Percentiles rank a stretch among this genome's conserved stretches.
Conservation (phyloP, 345 rosid species). For the Eutrema heterophyllum region DNA sequence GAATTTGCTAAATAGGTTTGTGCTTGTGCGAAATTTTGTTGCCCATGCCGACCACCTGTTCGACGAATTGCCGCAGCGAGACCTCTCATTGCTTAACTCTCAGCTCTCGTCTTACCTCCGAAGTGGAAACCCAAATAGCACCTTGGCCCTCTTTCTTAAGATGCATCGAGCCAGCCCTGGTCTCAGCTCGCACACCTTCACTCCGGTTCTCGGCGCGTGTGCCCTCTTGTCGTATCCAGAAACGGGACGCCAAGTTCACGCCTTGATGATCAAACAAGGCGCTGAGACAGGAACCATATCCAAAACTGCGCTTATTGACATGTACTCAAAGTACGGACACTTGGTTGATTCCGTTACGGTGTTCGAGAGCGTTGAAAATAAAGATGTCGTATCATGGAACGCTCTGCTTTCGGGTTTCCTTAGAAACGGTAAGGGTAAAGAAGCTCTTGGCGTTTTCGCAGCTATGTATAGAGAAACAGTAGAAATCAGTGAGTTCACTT, state of each 20-base stretch:
- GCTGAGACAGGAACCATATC: conserved; percentile 46
- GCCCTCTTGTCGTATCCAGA: conserved; percentile 37
- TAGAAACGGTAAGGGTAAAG: conserved; percentile 43
- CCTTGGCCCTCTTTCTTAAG: conserved; percentile 49
- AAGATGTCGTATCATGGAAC: conserved; percentile 72
- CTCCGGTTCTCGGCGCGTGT: conserved; percentile 67
- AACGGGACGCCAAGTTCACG: conserved; percentile 68
- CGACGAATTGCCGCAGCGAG: conserved; percentile 47
- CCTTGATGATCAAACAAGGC: conserved; percentile 61
- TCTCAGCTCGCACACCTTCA: conserved; percentile 58
- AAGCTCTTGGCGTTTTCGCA: conserved; percentile 50
- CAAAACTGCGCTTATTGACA: conserved; percentile 63
- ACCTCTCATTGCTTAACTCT: conserved; percentile 42
- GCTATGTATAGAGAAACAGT: conserved; percentile 50
- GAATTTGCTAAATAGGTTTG: not conserved
- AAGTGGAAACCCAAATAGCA: conserved; percentile 35
- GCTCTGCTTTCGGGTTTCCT: conserved; percentile 66
- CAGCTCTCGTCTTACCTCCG: conserved; percentile 47
- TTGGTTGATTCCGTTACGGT: conserved; percentile 46
- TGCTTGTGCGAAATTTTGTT: not conserved
- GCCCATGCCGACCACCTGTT: conserved; percentile 30
- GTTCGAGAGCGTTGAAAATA: conserved; percentile 47
- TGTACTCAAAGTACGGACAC: conserved; percentile 57
- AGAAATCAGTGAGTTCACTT: conserved; percentile 59
- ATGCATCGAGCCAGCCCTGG: conserved; percentile 31